phyloP scores from a whole-genome alignment of 1,284 basidiomycete genomes.

The Leccinum variabile region DNA sequence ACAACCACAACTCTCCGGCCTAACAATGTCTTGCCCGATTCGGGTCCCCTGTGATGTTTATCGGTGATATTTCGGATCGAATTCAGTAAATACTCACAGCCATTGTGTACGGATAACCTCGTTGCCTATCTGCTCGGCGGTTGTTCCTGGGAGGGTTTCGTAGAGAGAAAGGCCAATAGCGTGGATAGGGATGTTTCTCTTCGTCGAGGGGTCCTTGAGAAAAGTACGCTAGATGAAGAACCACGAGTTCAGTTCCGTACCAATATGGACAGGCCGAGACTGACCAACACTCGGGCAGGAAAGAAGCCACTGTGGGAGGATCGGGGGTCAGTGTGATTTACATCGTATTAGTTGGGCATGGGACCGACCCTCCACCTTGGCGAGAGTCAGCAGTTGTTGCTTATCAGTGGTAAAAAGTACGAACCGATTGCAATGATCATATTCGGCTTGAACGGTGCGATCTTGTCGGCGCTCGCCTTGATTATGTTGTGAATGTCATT shows the following conservation, averaged over 20 bases:
- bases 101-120: conserved; percentile 92
- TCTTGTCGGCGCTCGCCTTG: conserved; percentile 55
- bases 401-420: conserved; percentile 20
- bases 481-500: conserved; percentile 86
- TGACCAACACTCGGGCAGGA: conserved; percentile 86
- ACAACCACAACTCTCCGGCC: conserved; percentile 83
- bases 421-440: conserved; percentile 79
- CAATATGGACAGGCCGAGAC: conserved; percentile 15
- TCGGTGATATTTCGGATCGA: conserved; percentile 19
- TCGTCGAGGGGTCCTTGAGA: conserved; percentile 70
- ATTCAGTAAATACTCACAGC: conserved; percentile 59
- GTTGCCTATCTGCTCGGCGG: conserved; percentile 75
- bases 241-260: conserved; percentile 1
- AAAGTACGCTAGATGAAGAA: conserved; percentile 68
- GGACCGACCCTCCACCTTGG: conserved; percentile 74
- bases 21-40: conserved; percentile 69
- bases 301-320: conserved; percentile 76
- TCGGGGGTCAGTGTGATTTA: conserved; percentile 14
- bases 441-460: conserved; percentile 76
- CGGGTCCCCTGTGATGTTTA: conserved; percentile 49
- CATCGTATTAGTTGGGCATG: conserved; percentile 5
- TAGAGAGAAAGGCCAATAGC: conserved; percentile 94
- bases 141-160: conserved; percentile 77
- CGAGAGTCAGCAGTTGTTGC: conserved; percentile 4
- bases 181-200: conserved; percentile 84